Evolutionary conservation across 768 basidiomycete genomes (phyloP).

Genomic region (Russula ochroleuca): DNA sequence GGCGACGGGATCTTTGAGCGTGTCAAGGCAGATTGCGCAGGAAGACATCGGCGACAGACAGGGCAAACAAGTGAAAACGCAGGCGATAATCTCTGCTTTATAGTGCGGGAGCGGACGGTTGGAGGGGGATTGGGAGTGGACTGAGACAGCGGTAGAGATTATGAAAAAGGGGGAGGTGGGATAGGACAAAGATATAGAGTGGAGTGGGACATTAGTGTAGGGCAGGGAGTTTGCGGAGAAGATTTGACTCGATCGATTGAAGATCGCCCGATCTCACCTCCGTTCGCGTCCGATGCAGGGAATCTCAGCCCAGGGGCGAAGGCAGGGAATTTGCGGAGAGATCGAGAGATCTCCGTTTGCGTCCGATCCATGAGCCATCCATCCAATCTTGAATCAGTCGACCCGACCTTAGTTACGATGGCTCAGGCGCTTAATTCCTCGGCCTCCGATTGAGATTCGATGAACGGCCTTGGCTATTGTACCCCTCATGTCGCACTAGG

Average conservation of each 20-base stretch:
- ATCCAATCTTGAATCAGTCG: no score
- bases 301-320: no score
- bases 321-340: no score
- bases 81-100: neutral
- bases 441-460: no score
- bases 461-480: no score
- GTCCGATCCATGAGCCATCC: no score
- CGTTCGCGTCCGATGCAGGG: neutral
- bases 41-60: conserved; percentile 18
- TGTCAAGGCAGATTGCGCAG: conserved; percentile 27
- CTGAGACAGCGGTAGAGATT: neutral
- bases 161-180: neutral
- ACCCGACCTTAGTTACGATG: no score
- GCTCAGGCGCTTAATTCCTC: no score
- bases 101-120: neutral
- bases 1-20: conserved; percentile 18
- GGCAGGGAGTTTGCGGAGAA: neutral
- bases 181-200: neutral
- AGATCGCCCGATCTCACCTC: neutral
- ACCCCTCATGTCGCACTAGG: no score
- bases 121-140: neutral
- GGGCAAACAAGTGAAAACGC: neutral
- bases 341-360: no score
- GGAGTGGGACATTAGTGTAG: neutral
- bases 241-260: neutral